Base-by-base conservation (phyloP, 305 asterid species). In the Ruellia speciosa region DNA sequence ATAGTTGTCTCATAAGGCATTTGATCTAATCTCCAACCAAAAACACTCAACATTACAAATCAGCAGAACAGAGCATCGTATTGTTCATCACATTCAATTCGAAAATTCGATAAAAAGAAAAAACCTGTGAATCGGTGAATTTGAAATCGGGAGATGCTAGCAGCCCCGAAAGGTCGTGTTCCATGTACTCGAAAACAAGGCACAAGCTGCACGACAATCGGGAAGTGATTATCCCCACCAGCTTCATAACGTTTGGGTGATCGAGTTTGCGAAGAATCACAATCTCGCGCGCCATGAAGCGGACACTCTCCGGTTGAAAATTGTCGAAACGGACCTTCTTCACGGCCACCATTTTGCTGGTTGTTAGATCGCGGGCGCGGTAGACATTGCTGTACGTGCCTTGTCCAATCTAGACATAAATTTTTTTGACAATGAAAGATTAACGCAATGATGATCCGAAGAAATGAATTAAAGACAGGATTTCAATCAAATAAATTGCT, bases 121-220 rank as follows among this genome's bases (percentile, higher is more conserved):
- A 5, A 31, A 89, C 97, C 94, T 89, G 96, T 4, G 97, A 78
- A 47, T 85, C 96, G 1, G 79, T 85, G 76, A 90, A 90, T 72
- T 72, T 78, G 74, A 81, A 70, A 35, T 79, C 79, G 4, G 96
- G 96, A 46, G 83, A 81, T 5, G 96, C 79, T 49, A 87, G 49
- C 9, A 90, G 74, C 3, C 97, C 97, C 0, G 94, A 68, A 0
- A 90, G 94, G 74, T 90, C 97, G 18, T 90, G 97, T 63, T 90
- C 97, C 97, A 90, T 90, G 76, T 87, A 90, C 54, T 85, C 92
- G 61, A 90, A 90, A 45, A 90, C 97, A 15, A 90, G 92, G 79
- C 81, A 82, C 14, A 90, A 66, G 52, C 78, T 85, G 15, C 86
- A 79, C 0, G 96, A 87, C 37, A 87, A 67, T 16, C 82, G 77